These are phyloP conservation scores for Aphanocladium album DNA, from an alignment of 2,329 filamentous ascomycete species.

Conservation along the genomic window DNA sequence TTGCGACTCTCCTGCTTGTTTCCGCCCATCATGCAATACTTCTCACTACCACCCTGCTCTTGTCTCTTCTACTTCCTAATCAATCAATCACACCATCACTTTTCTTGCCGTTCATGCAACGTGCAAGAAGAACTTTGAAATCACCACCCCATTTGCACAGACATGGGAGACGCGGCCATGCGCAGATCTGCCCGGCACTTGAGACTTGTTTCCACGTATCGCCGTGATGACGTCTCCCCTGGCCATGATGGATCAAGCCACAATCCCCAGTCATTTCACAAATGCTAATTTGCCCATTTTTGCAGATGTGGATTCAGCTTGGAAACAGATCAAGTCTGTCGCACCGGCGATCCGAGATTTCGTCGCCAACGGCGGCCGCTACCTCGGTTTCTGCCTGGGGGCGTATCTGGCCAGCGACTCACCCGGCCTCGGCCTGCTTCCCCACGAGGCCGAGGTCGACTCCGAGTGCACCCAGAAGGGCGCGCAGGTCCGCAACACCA, in stretches of 20 bases:
- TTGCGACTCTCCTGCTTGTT: neutral
- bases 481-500: constrained; percentile 17
- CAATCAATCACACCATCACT: neutral
- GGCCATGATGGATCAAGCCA: too few species aligned
- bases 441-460: constrained; percentile 4
- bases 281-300: neutral
- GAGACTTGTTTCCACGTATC: neutral
- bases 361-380: constrained; percentile 20
- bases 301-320: constrained; percentile 19
- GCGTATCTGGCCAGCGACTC: constrained; percentile 22
- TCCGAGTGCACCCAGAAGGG: constrained; percentile 13
- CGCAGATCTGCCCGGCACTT: neutral
- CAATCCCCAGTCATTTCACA: too few species aligned
- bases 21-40: neutral
- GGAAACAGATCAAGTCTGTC: constrained; percentile 14
- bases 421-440: constrained; percentile 21
- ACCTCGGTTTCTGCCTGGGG: constrained; percentile 24
- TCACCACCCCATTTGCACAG: neutral
- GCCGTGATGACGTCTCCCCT: neutral
- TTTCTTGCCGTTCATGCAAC: neutral
- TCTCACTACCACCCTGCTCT: neutral
- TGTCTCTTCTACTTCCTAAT: neutral
- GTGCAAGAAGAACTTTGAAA: neutral
- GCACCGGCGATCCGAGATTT: constrained; percentile 16
- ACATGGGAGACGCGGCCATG: neutral